A percentile compares a stretch with the other conserved stretches of the same genome.
Evolutionary conservation across 768 basidiomycete species (phyloP).

Genomic region (Kwoniella shandongensis): DNA sequence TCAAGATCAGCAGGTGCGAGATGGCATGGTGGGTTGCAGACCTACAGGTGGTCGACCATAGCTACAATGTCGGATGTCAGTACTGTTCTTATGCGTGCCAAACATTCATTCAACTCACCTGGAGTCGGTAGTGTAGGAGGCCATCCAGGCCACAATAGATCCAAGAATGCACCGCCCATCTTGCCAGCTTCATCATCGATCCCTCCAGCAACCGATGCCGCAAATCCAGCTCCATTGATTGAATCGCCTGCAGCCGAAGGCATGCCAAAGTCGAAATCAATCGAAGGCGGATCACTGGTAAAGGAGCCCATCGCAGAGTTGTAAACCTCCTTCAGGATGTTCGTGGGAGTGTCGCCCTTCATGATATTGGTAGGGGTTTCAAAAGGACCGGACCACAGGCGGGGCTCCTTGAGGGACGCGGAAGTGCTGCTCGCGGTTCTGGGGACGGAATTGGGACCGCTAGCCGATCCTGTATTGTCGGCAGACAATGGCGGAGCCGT

Average conservation of each 20-base stretch:
- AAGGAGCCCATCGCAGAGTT: no score
- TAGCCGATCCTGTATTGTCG: no score
- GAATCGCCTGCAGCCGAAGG: background rate
- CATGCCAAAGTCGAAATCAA: no score
- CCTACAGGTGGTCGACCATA: conserved; percentile 34
- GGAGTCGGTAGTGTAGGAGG: conserved; percentile 34
- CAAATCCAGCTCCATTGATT: background rate
- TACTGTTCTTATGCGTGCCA: background rate
- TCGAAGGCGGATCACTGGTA: no score
- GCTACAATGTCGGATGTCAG: conserved; percentile 12
- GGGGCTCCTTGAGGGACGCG: no score
- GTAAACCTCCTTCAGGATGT: no score
- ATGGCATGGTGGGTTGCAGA: background rate
- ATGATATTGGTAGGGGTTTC: no score
- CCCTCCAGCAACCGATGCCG: background rate
- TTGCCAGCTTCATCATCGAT: conserved; percentile 29
- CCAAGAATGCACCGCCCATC: conserved; percentile 26
- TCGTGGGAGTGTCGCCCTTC: no score
- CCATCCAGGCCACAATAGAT: conserved; percentile 38
- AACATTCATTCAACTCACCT: conserved; percentile 13
- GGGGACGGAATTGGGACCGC: no score
- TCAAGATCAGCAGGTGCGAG: background rate
- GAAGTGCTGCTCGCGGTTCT: no score
- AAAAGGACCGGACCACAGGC: no score
- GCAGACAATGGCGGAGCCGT: background rate